phyloP scores from a whole-genome alignment of 2,329 filamentous ascomycete genomes.

The Camillea tinctor region DNA sequence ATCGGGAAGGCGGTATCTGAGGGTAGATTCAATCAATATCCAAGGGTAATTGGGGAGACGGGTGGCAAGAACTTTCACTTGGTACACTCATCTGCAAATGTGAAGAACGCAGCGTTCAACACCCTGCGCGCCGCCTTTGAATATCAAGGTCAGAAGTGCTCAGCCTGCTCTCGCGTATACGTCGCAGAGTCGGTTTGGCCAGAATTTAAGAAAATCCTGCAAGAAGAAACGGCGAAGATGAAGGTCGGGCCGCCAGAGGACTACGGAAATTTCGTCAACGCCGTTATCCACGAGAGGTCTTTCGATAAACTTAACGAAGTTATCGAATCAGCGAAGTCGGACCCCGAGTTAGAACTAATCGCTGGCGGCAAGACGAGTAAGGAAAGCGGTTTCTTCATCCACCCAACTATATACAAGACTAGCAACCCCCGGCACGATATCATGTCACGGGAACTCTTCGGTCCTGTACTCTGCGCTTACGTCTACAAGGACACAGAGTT shows the following conservation, averaged over 20 bases:
- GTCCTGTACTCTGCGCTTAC: slow-evolving; percentile 45
- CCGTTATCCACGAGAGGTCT: slow-evolving; percentile 47
- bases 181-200: slow-evolving; percentile 37
- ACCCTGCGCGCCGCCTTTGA: slow-evolving; percentile 50
- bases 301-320: slow-evolving; percentile 49
- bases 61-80: slow-evolving; percentile 55
- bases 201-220: slow-evolving; percentile 30
- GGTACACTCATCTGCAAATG: slow-evolving; percentile 45
- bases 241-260: slow-evolving; percentile 27
- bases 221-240: slow-evolving; percentile 28
- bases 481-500: slow-evolving; percentile 48
- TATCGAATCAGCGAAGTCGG: slow-evolving; percentile 33
- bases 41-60: slow-evolving; percentile 50
- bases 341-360: not conserved
- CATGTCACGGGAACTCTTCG: slow-evolving; percentile 48
- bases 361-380: slow-evolving; percentile 1
- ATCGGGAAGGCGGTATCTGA: slow-evolving; percentile 30
- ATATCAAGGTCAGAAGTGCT: slow-evolving; percentile 53
- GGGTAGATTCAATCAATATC: slow-evolving; percentile 34
- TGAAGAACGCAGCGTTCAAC: slow-evolving; percentile 44
- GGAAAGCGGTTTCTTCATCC: slow-evolving; percentile 43
- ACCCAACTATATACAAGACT: slow-evolving; percentile 46
- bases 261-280: slow-evolving; percentile 42
- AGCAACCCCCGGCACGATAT: slow-evolving; percentile 42
- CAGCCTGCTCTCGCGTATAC: slow-evolving; percentile 44